Evolutionary conservation across 371 early-diverging fungal species (phyloP), one percentile per base, ranked within the genome.

Genomic region (Mucor mucedo): DNA sequence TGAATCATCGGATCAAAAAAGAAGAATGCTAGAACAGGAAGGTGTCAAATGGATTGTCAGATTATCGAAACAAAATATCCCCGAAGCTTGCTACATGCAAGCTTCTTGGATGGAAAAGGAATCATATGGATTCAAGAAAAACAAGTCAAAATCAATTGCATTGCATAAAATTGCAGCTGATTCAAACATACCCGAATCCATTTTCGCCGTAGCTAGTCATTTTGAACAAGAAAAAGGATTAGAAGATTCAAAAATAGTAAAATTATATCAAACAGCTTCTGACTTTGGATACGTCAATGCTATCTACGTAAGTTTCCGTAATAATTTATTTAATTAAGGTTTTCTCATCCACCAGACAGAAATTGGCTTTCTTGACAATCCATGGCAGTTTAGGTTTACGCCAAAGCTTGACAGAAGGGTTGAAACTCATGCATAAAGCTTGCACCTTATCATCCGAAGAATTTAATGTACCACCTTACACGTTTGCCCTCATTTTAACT

Each of bases 11-110:
- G 50, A 39, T 9, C 60, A 59, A 16, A 66, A 52, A 29, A 32
- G 55, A 35, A 65, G 55, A 27, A 52, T 60, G 8, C 48, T 80
- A 32, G 70, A 84, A 45, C 91, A 91, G 11, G 78, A 75, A 70
- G 91, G 87, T 0, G 69, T 87, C 2, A 88, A 88, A 67, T 91
- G 90, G 92, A 84, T 91, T 50, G 81, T 87, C 53, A 77, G 79
- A 40, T 75, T 91, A 10, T 88, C 87, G 39, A 87, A 87, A 67
- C 79, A 84, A 59, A 82, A 87, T 45, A 78, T 86, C 58, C 77
- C 86, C 2, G 92, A 90, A 66, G 92, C 93, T 1, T 83, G 85
- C 54, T 92, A 80, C 63, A 82, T 89, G 41, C 78, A 80, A 16
- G 93, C 88, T 13, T 71, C 71, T 4, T 92, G 91, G 92, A 84